Base-by-base conservation (phyloP, 768 basidiomycete genomes). In the Mrakia frigida region DNA sequence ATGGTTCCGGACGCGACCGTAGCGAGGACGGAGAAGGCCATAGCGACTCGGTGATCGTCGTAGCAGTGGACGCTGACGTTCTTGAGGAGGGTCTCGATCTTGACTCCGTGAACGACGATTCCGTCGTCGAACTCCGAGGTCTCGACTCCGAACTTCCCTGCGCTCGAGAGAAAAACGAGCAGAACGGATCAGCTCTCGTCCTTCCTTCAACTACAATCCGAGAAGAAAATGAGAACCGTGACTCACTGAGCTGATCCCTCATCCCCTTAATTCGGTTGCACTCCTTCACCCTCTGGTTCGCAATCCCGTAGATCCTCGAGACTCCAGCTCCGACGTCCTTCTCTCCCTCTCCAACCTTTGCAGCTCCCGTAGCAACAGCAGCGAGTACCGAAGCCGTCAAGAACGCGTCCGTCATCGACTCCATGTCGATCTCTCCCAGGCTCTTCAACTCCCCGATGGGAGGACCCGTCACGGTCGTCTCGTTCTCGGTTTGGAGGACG, bases 361-460 rank as follows among this genome's bases (percentile, higher is more conserved):
- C 73, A 11, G 77, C 65, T 23, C 71, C 73, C 18, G 82, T 83
- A 1, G 90, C 90, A 31, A 97, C 92, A 74, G 97, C 96, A 72
- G 93, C 95, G 28, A 99, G 85, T 11, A 91, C 94, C 16, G 89
- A 91, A 13, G 97, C 96, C 3, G 95, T 98, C 85, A 98, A 87
- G 86, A 99, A 99, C 31, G 96, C 97, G 82, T 99, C 97, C 10
- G 97, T 99, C 97, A 99, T 98, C n/a, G 91, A 90, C 83, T 97
- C 94, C 97, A 98, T 98, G 82, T 98, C 93, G 31, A 98, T 89
- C 80, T 90, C 88, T 71, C 91, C 92, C 70, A 97, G 87, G 2
- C 92, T 92, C 79, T 90, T 89, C 69, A 99, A 87, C 79, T 89
- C 86, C 0, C 94, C 92, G 18, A 89, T 84, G 0, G 92, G 90